Evolutionary conservation across 331 rosid species (phyloP).

Genomic region (Rosa hybrid): DNA sequence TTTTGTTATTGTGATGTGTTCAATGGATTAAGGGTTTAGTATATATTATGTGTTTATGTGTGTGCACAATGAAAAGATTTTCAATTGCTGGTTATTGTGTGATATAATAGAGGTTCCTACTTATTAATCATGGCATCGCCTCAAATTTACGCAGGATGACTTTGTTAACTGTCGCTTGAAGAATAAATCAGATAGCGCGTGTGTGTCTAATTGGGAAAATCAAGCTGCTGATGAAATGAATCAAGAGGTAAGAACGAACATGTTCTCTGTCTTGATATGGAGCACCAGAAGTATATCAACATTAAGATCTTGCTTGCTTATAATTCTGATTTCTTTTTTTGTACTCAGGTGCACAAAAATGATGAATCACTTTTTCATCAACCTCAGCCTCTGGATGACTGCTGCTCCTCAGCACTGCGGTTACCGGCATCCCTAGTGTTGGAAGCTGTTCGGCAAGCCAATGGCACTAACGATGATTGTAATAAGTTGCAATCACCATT

Average conservation of each 20-base stretch:
- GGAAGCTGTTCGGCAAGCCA: not conserved
- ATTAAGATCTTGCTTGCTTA: not conserved
- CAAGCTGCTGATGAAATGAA: too few relatives aligned
- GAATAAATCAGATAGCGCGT: not conserved
- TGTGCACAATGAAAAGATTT: too few relatives aligned
- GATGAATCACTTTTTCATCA: not conserved
- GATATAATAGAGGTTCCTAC: too few relatives aligned
- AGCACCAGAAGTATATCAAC: not conserved
- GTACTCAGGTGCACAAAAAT: not conserved
- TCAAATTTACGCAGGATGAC: not conserved
- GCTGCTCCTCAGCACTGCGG: too few relatives aligned
- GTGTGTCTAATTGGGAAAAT: too few relatives aligned
- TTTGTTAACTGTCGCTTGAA: slow-evolving; percentile 23
- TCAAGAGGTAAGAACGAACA: slow-evolving; percentile 16
- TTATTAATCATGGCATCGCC: too few relatives aligned
- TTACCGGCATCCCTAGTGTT: too few relatives aligned
- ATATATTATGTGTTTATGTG: too few relatives aligned
- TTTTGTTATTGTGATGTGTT: too few relatives aligned
- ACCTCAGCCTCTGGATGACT: too few relatives aligned
- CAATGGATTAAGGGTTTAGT: too few relatives aligned
- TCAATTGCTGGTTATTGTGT: too few relatives aligned
- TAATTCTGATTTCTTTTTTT: not conserved
- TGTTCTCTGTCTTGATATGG: not conserved
- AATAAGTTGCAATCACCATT: not conserved
- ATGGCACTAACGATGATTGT: not conserved